Evolutionary conservation across 225 moss, liverwort and hornwort species (phyloP).

Genomic region (Pseudisothecium myosuroides): DNA sequence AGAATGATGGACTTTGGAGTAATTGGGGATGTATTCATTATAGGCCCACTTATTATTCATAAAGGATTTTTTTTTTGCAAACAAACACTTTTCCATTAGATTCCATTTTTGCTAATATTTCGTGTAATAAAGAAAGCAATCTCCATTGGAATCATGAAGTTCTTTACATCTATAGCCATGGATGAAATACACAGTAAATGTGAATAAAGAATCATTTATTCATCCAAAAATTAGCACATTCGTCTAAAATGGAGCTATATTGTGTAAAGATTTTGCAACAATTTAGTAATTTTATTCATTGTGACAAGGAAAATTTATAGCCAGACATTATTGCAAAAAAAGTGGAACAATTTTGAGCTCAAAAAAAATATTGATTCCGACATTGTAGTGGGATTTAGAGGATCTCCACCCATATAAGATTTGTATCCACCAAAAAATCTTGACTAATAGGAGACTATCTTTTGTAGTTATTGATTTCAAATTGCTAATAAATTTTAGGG

Average conservation of each 20-base stretch:
- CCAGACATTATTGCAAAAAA: background rate
- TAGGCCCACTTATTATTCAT: background rate
- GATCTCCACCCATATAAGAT: background rate
- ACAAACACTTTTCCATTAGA: background rate
- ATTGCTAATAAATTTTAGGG: background rate
- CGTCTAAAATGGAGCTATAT: background rate
- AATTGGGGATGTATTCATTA: background rate
- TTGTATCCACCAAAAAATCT: background rate
- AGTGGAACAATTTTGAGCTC: background rate
- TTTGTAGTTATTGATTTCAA: background rate
- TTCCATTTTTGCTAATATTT: background rate
- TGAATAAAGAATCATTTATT: background rate
- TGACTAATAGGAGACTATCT: background rate
- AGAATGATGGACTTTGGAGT: background rate
- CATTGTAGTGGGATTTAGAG: background rate
- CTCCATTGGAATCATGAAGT: background rate
- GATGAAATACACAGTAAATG: background rate
- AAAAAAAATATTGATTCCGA: background rate
- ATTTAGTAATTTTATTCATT: background rate
- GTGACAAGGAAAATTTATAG: background rate
- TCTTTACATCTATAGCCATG: background rate
- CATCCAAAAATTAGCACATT: background rate
- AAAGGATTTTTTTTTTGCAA: background rate
- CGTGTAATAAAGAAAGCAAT: fast-evolving
- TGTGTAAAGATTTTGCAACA: background rate